Base-by-base conservation (phyloP, 257 asterid species). In the Rubia yunnanensis region DNA sequence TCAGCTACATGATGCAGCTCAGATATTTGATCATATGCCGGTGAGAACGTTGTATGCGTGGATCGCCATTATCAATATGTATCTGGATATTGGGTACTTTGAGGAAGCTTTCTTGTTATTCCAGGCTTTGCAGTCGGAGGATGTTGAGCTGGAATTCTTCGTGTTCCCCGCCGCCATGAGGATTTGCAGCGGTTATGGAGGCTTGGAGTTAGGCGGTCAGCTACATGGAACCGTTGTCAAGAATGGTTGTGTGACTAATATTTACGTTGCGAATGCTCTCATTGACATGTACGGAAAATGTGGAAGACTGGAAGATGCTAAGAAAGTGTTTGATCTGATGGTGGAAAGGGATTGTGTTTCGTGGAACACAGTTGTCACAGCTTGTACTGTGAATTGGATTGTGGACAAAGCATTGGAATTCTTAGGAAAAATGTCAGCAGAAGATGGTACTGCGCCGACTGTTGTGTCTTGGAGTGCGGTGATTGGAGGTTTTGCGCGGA, bases 201-300 rank as follows among this genome's bases (percentile, higher is more conserved):
- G 91, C 52, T 60, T 77, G 56, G 79, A 80, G 59, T 64, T 91
- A 63, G 98, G 96, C 56, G 71, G 80, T 74, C 88, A 91, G 74
- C 67, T 88, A 56, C 96, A 91, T 65, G 88, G 88, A 14, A 39
- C 80, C 4, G 81, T 78, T 22, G 44, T 66, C 34, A 88, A 86
- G 78, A 66, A 65, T 5, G 94, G 91, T 39, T 82, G 79, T 73
- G 20, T 57, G 23, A 69, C 80, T 5, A 88, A 88, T 73, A 52
- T 76, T 36, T 88, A 88, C 41, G 95, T 88, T 28, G 86, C 84
- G 2, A 91, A 91, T 66, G 86, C 89, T 18, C 67, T 91, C 79
- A 82, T 91, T 46, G 95, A 91, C 60, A 88, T 82, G 94, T 85
- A 86, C 60, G 96, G 94, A 0, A 88, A 85, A 76, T 86, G 89